phyloP scores from a whole-genome alignment of 495 filamentous ascomycete genomes.

The Penicillium cataractarum region DNA sequence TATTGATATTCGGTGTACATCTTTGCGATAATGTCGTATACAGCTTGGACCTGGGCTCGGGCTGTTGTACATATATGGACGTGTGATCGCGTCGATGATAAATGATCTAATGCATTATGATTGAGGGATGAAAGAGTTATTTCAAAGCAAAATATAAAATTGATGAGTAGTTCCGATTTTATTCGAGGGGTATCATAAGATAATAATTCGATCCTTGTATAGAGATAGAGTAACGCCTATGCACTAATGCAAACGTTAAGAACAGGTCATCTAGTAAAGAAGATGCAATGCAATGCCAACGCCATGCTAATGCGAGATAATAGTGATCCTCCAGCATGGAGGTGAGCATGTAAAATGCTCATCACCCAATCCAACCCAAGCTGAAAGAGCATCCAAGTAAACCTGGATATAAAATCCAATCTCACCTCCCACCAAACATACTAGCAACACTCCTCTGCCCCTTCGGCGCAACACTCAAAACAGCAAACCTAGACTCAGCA shows the following conservation, averaged over 20 bases:
- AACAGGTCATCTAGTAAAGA: not conserved
- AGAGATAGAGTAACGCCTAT: not conserved
- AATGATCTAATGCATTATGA: slow-evolving; percentile 34
- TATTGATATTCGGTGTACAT: slow-evolving; percentile 7
- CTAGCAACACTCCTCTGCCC: slow-evolving; percentile 65
- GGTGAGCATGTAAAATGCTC: not conserved
- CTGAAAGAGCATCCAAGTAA: not conserved
- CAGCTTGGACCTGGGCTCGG: not conserved
- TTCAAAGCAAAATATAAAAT: not conserved
- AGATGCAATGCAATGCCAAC: not conserved
- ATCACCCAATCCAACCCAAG: not conserved
- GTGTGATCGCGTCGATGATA: not conserved
- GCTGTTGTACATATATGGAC: slow-evolving; percentile 30
- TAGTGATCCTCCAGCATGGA: not conserved
- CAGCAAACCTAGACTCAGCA: slow-evolving; percentile 70
- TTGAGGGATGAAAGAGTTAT: slow-evolving; percentile 18
- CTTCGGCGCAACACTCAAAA: slow-evolving; percentile 59
- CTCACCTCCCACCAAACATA: slow-evolving; percentile 40
- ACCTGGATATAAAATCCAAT: not conserved
- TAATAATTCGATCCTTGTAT: not conserved
- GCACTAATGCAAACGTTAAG: not conserved
- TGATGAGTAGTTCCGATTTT: not conserved
- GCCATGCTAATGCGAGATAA: not conserved
- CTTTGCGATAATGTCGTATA: not conserved
- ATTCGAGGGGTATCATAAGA: not conserved